Conservation (phyloP, 2,329 filamentous ascomycete genomes). For the Talaromyces sp. region DNA sequence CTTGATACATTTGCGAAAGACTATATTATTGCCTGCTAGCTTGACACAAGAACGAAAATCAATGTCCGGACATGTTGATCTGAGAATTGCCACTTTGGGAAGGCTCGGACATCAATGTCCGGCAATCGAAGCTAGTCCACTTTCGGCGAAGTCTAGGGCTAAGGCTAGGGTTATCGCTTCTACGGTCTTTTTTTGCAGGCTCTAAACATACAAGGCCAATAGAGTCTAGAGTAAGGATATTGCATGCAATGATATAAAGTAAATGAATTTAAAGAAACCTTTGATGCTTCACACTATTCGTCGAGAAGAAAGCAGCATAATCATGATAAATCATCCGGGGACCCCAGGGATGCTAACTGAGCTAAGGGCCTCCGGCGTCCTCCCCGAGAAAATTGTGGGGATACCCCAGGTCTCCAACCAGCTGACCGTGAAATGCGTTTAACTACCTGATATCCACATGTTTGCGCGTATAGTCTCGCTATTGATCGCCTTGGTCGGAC, state of each 20-base stretch:
- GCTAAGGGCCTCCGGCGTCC: not conserved
- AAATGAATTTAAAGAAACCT: no score
- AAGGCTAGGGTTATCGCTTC: not conserved
- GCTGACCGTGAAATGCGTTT: not conserved
- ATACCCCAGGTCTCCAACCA: not conserved
- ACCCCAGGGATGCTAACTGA: not conserved
- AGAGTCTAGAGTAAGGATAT: not conserved
- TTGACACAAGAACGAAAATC: not conserved
- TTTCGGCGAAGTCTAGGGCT: not conserved
- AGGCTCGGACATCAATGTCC: conserved; percentile 9
- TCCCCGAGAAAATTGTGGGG: not conserved
- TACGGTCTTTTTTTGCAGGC: not conserved
- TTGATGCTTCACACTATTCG: not conserved
- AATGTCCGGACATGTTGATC: conserved; percentile 1
- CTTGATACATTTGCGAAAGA: not conserved
- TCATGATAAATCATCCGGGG: not conserved
- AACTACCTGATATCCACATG: not conserved
- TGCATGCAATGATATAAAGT: no score
- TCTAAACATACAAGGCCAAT: not conserved
- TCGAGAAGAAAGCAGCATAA: not conserved
- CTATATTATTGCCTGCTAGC: not conserved
- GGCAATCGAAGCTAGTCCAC: not conserved
- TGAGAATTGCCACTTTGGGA: not conserved
- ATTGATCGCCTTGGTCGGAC: not conserved
- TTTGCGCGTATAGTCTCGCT: not conserved